A percentile compares a stretch with the other conserved stretches of the same genome.
phyloP scores from a whole-genome alignment of 2,329 filamentous ascomycete species.

The Talaromyces sp. region DNA sequence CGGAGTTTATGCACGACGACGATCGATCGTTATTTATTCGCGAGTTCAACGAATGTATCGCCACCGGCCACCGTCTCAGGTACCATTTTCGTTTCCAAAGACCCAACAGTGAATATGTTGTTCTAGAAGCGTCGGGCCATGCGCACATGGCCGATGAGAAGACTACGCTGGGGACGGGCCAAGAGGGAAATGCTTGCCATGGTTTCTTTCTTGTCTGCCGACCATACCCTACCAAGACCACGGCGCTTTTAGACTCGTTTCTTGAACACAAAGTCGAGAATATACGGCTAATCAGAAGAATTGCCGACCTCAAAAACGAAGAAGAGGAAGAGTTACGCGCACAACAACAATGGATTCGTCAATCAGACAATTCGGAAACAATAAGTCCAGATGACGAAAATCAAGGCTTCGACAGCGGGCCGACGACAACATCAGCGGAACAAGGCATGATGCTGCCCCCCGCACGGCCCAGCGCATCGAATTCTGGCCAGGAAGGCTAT shows the following conservation, averaged over 20 bases:
- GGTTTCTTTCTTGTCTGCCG: slow-evolving; percentile 93
- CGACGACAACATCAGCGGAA: slow-evolving; percentile 42
- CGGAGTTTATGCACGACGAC: slow-evolving; percentile 79
- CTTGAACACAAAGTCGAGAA: slow-evolving; percentile 97
- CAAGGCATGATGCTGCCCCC: slow-evolving; percentile 15
- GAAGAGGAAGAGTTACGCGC: slow-evolving; percentile 66
- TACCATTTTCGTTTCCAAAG: slow-evolving; percentile 82
- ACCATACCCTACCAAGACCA: slow-evolving; percentile 84
- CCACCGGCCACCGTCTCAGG: slow-evolving; percentile 70
- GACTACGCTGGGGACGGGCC: slow-evolving; percentile 59
- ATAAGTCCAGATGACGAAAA: slow-evolving; percentile 49
- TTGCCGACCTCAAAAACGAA: slow-evolving; percentile 78
- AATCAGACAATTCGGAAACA: slow-evolving; percentile 54
- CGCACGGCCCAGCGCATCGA: slow-evolving; percentile 9
- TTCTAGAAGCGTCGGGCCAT: slow-evolving; percentile 91
- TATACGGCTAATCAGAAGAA: slow-evolving; percentile 76
- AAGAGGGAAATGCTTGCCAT: slow-evolving; percentile 68
- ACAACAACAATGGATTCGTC: slow-evolving; percentile 11
- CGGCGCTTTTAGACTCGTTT: slow-evolving; percentile 81
- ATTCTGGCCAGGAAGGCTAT: slow-evolving; percentile 34
- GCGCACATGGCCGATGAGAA: slow-evolving; percentile 72
- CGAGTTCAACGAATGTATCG: slow-evolving; percentile 85
- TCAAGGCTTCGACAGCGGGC: slow-evolving; percentile 35
- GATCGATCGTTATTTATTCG: slow-evolving; percentile 77
- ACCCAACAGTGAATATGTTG: slow-evolving; percentile 67